Percentiles rank a stretch among this genome's conserved stretches.
Evolutionary conservation across 106 monocot genomes (phyloP).

Genomic region (Hemerocallis citrina): DNA sequence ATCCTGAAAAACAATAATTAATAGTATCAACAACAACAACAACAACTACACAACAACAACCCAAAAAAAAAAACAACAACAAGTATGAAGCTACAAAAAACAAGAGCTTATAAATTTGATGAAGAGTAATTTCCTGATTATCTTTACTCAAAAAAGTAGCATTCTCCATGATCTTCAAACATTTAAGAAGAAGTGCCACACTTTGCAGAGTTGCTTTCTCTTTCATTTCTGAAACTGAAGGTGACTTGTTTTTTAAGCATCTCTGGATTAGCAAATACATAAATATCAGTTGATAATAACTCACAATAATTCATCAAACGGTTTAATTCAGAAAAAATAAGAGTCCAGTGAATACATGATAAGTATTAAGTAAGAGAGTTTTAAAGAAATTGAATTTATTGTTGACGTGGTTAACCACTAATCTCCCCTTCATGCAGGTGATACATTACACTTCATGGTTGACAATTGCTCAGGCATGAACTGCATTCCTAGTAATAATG

Average conservation of each 20-base stretch:
- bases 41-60: too few species aligned
- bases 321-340: too few species aligned
- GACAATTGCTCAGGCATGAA: background rate
- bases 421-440: background rate
- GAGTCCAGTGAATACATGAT: background rate
- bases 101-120: background rate
- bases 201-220: constrained; percentile 47
- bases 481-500: background rate
- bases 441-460: background rate
- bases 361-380: background rate
- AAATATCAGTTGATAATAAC: background rate
- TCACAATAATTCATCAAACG: background rate
- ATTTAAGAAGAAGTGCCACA: constrained; percentile 66
- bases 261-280: constrained; percentile 32
- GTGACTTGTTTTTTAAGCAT: constrained; percentile 21
- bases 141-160: constrained; percentile 92
- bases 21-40: background rate
- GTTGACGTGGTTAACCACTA: background rate
- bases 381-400: background rate
- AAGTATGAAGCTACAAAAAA: background rate
- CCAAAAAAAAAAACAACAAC: background rate
- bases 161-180: constrained; percentile 97
- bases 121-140: constrained; percentile 66
- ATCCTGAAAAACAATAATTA: constrained; percentile 27
- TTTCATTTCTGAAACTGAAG: constrained; percentile 28